These are phyloP conservation scores for Pseudogymnoascus sp. DNA, from an alignment of 2,329 filamentous ascomycete genomes.

Conservation along the genomic window DNA sequence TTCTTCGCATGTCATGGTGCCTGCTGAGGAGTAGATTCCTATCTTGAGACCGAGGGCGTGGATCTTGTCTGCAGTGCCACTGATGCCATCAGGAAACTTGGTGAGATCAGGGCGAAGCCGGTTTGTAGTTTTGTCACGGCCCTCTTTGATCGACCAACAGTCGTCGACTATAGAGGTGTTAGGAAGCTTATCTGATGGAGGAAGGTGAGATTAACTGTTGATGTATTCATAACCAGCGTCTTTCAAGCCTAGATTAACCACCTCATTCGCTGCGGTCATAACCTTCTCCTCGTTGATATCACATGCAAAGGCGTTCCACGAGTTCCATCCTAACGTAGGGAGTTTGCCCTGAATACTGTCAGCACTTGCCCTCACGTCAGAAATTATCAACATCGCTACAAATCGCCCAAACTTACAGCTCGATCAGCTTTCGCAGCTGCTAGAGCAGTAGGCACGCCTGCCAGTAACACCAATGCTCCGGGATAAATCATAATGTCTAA, in stretches of 20 bases:
- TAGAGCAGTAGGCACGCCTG: not conserved
- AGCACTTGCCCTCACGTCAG: not conserved
- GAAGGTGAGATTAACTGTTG: slow-evolving; percentile 31
- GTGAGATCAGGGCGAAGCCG: slow-evolving; percentile 39
- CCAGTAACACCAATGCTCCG: not conserved
- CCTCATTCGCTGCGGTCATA: slow-evolving; percentile 36
- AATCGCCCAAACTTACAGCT: not conserved
- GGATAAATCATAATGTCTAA: not conserved
- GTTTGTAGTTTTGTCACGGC: slow-evolving; percentile 35
- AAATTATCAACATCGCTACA: no score
- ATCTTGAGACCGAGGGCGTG: slow-evolving; percentile 52
- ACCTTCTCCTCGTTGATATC: slow-evolving; percentile 41
- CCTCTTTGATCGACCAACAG: slow-evolving; percentile 46
- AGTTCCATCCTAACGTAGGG: slow-evolving; percentile 38
- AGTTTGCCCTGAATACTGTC: slow-evolving; percentile 18
- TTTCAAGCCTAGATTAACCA: slow-evolving; percentile 42
- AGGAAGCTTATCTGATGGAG: not conserved
- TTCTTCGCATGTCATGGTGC: slow-evolving; percentile 26
- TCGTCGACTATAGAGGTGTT: slow-evolving; percentile 41
- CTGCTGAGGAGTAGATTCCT: slow-evolving; percentile 55
- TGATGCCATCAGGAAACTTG: slow-evolving; percentile 53
- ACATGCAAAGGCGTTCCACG: slow-evolving; percentile 46
- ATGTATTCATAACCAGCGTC: slow-evolving; percentile 49
- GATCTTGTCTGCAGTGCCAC: slow-evolving; percentile 43
- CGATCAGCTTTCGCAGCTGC: not conserved